phyloP scores from a whole-genome alignment of 73 alveolate species.

The Breviolum minutum region DNA sequence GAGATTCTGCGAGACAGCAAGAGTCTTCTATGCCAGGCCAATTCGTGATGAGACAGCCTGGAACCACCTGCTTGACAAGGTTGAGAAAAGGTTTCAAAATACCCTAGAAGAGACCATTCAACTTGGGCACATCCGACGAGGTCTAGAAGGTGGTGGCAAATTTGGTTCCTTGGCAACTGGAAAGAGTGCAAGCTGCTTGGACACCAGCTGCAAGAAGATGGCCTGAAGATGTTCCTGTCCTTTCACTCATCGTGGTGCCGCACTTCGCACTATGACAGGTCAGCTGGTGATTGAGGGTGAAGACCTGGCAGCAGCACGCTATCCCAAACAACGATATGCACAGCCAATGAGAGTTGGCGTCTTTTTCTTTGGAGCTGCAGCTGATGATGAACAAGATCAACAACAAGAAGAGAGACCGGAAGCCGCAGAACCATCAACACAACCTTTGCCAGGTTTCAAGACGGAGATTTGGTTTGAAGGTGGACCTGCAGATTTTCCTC shows the following conservation, averaged over 20 bases:
- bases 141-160: not conserved
- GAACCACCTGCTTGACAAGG: not conserved
- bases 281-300: not conserved
- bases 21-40: not conserved
- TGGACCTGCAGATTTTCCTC: not conserved
- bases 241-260: conserved; percentile 15
- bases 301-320: not conserved
- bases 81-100: not conserved
- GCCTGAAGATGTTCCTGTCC: conserved; percentile 23
- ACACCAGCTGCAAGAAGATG: not conserved
- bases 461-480: conserved; percentile 16
- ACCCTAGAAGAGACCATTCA: not conserved
- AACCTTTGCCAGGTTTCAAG: not conserved
- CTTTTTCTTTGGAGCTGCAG: not conserved
- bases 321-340: not conserved
- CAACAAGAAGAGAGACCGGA: not conserved
- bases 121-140: not conserved
- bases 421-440: not conserved
- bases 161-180: not conserved
- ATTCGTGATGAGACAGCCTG: not conserved
- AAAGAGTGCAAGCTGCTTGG: not conserved
- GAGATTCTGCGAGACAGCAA: not conserved
- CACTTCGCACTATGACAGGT: not conserved
- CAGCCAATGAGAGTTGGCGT: not conserved
- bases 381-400: not conserved